Conservation (phyloP, 495 filamentous ascomycete species). For the Xylaria scruposa region DNA sequence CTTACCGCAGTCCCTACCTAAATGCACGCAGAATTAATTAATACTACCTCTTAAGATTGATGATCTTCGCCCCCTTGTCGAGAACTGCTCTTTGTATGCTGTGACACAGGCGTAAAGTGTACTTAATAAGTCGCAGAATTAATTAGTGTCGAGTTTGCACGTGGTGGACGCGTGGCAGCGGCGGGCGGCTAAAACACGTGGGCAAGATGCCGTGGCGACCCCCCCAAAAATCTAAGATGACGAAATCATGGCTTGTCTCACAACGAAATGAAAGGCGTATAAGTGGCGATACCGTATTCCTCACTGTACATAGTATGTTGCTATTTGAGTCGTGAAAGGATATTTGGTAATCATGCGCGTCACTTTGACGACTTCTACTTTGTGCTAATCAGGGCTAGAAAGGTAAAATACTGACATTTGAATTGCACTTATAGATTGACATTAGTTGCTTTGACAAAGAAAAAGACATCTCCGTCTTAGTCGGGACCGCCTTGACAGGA, state of each 20-base stretch:
- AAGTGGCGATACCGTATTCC: background rate
- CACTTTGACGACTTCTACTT: background rate
- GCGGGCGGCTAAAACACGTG: constrained; percentile 26
- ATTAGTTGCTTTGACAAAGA: background rate
- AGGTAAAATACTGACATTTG: background rate
- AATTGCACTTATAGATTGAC: background rate
- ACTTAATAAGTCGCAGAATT: constrained; percentile 6
- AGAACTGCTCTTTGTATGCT: background rate
- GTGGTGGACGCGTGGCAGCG: constrained; percentile 23
- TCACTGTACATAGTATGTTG: background rate
- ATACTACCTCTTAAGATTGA: background rate
- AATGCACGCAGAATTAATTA: background rate
- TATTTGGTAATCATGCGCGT: background rate
- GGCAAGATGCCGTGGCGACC: constrained; percentile 6
- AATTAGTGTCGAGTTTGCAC: constrained; percentile 18
- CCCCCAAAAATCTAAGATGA: background rate
- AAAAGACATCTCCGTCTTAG: background rate
- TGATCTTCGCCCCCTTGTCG: background rate
- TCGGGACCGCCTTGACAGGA: background rate
- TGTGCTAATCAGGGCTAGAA: background rate
- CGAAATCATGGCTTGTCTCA: constrained; percentile 17
- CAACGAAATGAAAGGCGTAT: constrained; percentile 16
- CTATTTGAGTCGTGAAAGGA: background rate
- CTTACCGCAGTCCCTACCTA: background rate
- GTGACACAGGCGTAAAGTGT: background rate